A percentile compares a stretch with the other conserved stretches of the same genome.
These are phyloP conservation scores for Lignosus rhinocerotis DNA, from an alignment of 1,284 basidiomycete species.

Conservation along the genomic window DNA sequence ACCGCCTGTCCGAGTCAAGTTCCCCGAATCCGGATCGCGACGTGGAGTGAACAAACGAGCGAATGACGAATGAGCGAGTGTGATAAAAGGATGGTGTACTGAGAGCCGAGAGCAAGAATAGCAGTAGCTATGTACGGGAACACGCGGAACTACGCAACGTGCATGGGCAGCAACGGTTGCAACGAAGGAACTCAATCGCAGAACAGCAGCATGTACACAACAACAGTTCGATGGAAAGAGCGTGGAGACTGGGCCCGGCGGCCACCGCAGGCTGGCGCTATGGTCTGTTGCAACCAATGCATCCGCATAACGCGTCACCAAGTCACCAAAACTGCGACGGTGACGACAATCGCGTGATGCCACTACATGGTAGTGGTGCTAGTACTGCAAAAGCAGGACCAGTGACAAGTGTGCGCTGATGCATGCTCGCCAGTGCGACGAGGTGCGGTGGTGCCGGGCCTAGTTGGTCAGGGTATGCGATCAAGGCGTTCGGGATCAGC, in stretches of 20 bases:
- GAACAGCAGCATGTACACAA: conserved; percentile 2
- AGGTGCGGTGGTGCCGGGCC: not conserved
- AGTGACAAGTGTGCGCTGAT: not conserved
- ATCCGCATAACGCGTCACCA: not conserved
- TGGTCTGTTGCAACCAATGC: not conserved
- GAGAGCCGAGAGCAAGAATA: not conserved
- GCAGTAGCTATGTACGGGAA: not conserved
- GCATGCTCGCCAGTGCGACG: not conserved
- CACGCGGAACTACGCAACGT: not conserved
- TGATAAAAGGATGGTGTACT: not conserved
- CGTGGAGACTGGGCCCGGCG: not conserved
- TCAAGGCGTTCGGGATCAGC: conserved; percentile 17
- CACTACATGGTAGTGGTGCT: too few relatives aligned
- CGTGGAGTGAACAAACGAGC: not conserved
- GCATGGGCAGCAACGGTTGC: not conserved
- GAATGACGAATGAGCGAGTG: not conserved
- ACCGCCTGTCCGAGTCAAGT: not conserved
- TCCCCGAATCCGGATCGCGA: not conserved
- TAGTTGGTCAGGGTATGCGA: not conserved
- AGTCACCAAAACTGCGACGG: too few relatives aligned
- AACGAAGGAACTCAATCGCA: not conserved
- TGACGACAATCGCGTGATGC: too few relatives aligned
- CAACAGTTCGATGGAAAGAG: not conserved
- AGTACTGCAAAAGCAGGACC: too few relatives aligned
- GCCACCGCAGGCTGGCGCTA: not conserved